A percentile compares a stretch with the other conserved stretches of the same genome.
Evolutionary conservation across 2,329 filamentous ascomycete genomes (phyloP).

Genomic region (Botrytis deweyae): DNA sequence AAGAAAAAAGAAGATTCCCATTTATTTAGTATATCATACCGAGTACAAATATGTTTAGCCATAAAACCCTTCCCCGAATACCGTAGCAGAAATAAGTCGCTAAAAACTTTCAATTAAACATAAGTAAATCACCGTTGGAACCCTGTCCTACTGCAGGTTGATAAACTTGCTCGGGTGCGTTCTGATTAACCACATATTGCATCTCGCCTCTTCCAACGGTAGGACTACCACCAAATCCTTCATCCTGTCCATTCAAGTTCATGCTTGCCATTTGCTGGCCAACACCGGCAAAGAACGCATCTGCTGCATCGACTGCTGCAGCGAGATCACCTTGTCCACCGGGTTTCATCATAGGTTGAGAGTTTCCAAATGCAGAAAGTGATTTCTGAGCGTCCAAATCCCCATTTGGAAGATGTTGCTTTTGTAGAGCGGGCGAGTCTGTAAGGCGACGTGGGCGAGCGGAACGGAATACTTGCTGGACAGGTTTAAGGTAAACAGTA

Average conservation of each 20-base stretch:
- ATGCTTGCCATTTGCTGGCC: constrained; percentile 71
- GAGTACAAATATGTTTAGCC: constrained; percentile 2
- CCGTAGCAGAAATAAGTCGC: constrained; percentile 1
- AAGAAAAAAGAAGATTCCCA: neutral
- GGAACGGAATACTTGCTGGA: constrained; percentile 92
- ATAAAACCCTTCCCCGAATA: neutral
- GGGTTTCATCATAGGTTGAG: constrained; percentile 37
- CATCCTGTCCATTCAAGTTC: constrained; percentile 60
- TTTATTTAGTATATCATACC: constrained; percentile 14
- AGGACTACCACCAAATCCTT: constrained; percentile 58
- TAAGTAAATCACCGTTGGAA: constrained; percentile 68
- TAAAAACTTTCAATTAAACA: constrained; percentile 18
- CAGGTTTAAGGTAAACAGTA: constrained; percentile 96
- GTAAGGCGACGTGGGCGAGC: constrained; percentile 76
- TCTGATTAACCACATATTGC: constrained; percentile 77
- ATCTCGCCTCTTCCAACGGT: constrained; percentile 50
- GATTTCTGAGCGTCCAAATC: constrained; percentile 58
- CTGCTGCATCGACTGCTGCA: constrained; percentile 78
- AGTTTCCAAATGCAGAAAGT: constrained; percentile 56
- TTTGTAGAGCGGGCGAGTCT: constrained; percentile 84
- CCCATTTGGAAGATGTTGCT: constrained; percentile 58
- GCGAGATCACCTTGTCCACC: constrained; percentile 52
- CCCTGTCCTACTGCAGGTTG: constrained; percentile 64
- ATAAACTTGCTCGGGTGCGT: constrained; percentile 72
- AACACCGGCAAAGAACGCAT: constrained; percentile 84